phyloP scores from a whole-genome alignment of 345 rosid species.

The Eucalyptus paniculata region DNA sequence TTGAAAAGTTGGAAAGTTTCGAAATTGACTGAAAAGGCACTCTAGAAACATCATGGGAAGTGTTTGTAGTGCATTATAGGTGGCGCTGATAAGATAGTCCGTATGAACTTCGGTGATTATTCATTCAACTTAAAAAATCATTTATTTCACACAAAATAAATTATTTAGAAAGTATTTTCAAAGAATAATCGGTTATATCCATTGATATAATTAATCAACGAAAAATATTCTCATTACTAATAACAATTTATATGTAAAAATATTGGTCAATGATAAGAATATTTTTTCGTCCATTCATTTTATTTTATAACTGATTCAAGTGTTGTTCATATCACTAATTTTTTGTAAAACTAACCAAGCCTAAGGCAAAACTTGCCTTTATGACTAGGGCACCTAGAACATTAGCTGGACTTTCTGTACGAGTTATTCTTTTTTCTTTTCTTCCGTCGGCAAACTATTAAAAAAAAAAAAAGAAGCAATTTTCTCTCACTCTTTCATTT shows the following conservation, averaged over 20 bases:
- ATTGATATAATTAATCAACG: no score
- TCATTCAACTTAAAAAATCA: background rate
- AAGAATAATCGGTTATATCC: no score
- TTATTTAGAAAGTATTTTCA: no score
- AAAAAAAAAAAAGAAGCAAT: background rate
- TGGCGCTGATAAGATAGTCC: background rate
- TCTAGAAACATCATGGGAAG: background rate
- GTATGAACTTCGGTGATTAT: background rate
- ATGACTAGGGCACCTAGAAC: background rate
- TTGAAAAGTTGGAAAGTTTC: no score
- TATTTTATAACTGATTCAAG: no score
- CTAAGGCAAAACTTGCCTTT: background rate
- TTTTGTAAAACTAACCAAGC: no score
- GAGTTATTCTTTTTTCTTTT: background rate
- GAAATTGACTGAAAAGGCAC: accelerated
- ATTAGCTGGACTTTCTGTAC: background rate
- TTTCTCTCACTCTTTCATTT: background rate
- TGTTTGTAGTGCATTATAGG: background rate
- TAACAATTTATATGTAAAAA: no score
- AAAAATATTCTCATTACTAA: no score
- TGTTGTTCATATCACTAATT: no score
- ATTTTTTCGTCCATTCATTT: no score
- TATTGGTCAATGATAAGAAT: no score
- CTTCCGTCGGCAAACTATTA: background rate
- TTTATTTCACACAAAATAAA: no score